Evolutionary conservation across 768 basidiomycete species (phyloP), one percentile per base, ranked within the genome.

Genomic region (Boletus tomentosulus): DNA sequence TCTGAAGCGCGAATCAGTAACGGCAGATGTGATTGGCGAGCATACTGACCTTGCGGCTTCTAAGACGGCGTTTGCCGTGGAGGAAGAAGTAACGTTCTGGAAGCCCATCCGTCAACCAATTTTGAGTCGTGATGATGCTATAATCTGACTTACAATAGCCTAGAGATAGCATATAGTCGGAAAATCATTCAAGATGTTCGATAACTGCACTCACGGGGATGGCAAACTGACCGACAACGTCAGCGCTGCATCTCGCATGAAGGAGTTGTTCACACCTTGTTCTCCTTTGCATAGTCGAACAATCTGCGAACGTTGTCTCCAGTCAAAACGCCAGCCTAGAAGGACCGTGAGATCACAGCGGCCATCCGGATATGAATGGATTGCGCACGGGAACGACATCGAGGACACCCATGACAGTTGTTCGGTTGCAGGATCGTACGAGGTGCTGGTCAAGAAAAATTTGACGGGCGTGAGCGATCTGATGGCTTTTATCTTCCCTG

Each of bases 61-160:
- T 58, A 99, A 85, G 54, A 86, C 89, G 52, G 95, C 92, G 71
- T 98, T 96, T 50, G 86, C 94, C 37, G 86, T 87, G 30, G 96
- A 99, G 11, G 96, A 95, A 16, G 96, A 98, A 43, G 97, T 98
- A 44, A 92, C 87, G 67, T 99, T 99, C 94, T 97, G 25, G 43
- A 27, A 37, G 10, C 19, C n/a, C 34, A 52, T 59, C 28, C 50
- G 48, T 52, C 30, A 16, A 44, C 48, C 46, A 34, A 38, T 10
- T 12, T 19, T 12, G 19, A 6, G 19, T 42, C 37, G 25, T 33
- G 45, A 24, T 45, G n/a, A 28, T 24, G 45, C 43, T 28, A 37
- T 3, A 7, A 19, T 5, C 41, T 12, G n/a, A 82, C 86, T 75
- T 64, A 92, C 89, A 71, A 90, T 86, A 60, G 87, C 87, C 89